These are phyloP conservation scores for Metarhizium brunneum DNA, from an alignment of 2,329 filamentous ascomycete species.

Conservation along the genomic window DNA sequence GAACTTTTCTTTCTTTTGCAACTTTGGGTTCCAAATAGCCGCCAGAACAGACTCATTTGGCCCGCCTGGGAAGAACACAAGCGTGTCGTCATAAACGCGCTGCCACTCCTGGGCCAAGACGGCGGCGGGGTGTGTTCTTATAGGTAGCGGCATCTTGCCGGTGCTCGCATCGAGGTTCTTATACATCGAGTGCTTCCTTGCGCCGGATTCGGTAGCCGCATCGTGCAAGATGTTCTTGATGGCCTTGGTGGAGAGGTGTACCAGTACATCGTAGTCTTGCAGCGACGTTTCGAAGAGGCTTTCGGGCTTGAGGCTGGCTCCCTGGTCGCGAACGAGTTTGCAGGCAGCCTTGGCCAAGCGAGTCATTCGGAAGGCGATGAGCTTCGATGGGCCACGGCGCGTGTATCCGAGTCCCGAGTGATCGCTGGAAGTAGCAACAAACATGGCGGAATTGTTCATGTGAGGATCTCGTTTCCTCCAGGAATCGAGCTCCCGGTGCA, in stretches of 20 bases:
- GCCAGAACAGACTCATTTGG: slow-evolving; percentile 45
- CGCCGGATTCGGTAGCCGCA: slow-evolving; percentile 24
- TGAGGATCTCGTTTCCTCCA: slow-evolving; percentile 84
- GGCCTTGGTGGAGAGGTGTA: slow-evolving; percentile 55
- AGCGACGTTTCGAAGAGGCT: slow-evolving; percentile 64
- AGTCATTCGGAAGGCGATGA: slow-evolving; percentile 77
- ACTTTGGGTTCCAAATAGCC: slow-evolving; percentile 48
- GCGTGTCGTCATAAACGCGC: slow-evolving; percentile 53
- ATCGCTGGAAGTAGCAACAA: slow-evolving; percentile 74
- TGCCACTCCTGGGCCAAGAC: slow-evolving; percentile 61
- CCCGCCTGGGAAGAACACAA: slow-evolving; percentile 73
- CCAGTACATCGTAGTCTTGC: slow-evolving; percentile 75
- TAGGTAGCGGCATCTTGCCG: slow-evolving; percentile 31
- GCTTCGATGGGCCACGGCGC: slow-evolving; percentile 59
- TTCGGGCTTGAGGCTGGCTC: slow-evolving; percentile 37
- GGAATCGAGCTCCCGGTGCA: slow-evolving; percentile 65
- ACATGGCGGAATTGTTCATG: slow-evolving; percentile 75
- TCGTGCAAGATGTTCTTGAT: slow-evolving; percentile 33
- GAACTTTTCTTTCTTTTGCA: slow-evolving; percentile 47
- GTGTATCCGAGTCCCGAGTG: slow-evolving; percentile 74
- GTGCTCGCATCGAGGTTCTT: slow-evolving; percentile 68
- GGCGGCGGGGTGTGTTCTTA: slow-evolving; percentile 51
- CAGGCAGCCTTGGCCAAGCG: slow-evolving; percentile 69
- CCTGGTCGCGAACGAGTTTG: slow-evolving; percentile 46
- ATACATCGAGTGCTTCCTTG: slow-evolving; percentile 45